Base-by-base conservation (phyloP, 176 grass and related monocot genomes). In the Saccharum officinarum region DNA sequence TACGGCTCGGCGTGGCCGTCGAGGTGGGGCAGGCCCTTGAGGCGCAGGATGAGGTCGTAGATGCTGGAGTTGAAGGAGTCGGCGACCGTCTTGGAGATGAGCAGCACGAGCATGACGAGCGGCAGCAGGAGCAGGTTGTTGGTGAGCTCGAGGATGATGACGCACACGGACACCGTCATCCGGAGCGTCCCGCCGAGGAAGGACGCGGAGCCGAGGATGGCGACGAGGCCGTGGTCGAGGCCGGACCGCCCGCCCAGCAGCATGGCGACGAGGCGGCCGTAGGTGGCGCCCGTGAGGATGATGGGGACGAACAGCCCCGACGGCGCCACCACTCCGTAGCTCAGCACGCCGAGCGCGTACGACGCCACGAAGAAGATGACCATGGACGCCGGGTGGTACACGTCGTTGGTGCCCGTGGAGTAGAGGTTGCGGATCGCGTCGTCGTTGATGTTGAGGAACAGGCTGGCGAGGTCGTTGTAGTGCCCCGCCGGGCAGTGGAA, bases 61-160 rank as follows among this genome's bases (percentile, higher is more conserved):
- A 98, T 84, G 78, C 94, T 95, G 71, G 87, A 70, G 89, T 92
- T 98, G 90, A 95, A 95, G 13, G 86, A 94, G 77, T 98, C 96
- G 0, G 93, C 96, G 28, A 95, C 69, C 8, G 93, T 89, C 84
- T 98, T 98, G n/a, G 96, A 95, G 80, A 94, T 91, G 55, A 98
- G 96, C 3, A 98, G 83, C 39, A 98, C 96, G 31, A 98, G 59
- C 96, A 98, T 98, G 23, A 98, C 79, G 7, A 98, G 80, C 57
- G 96, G 96, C 13, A 98, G 96, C 2, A 98, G 82, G 11, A 98
- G 88, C 68, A 98, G 88, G 83, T 98, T 95, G 84, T 98, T 98
- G n/a, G 93, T 98, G 20, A 98, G 82, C 83, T 98, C 96, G 8
- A 98, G 39, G 42, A 98, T 65, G 37, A 98, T 91, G 37, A 98